Base-by-base conservation (phyloP, 495 filamentous ascomycete genomes). In the Thozetella sp. region DNA sequence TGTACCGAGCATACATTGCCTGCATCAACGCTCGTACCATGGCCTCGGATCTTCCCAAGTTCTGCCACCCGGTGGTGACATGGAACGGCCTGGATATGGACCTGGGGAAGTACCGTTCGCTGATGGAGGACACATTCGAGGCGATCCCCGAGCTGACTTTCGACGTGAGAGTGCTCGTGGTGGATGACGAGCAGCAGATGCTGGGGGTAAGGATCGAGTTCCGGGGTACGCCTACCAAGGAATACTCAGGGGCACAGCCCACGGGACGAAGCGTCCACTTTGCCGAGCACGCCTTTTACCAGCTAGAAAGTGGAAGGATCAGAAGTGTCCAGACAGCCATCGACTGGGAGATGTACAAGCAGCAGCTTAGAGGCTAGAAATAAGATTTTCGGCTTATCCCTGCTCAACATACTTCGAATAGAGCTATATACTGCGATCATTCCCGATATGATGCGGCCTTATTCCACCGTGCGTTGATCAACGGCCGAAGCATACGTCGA, bases 201-300 rank as follows among this genome's bases (percentile, higher is more conserved):
- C 53, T 71, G 1, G 68, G 67, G 11, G 66, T 60, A 11, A 60
- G 70, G 11, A 54, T 75, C 12, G 66, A 71, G 50, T 71, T 70
- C 27, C 55, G 54, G 1, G 73, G 67, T 34, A 69, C 69, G 11
- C 70, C 72, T 1, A 55, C 64, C 25, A 68, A 66, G 43, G 50
- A 30, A 15, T 61, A 54, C 22, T 54, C 57, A 12, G 60, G 61
- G 4, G 69, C 56, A 1, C 46, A 59, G 6, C 67, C 69, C 0
- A 69, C 54, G 3, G 69, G 68, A 0, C 50, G 55, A 12, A 53
- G 25, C 25, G 72, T 76, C 13, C 53, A 54, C n/a, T 70, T 70
- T 52, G 45, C 63, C 37, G 70, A 76, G 43, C 65, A 69, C 48
- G 73, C 61, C 27, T 72, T 72, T 24, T 76, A 74, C 55, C 65